Base-by-base conservation (phyloP, 768 basidiomycete species). In the Rhizopogon vesiculosus region DNA sequence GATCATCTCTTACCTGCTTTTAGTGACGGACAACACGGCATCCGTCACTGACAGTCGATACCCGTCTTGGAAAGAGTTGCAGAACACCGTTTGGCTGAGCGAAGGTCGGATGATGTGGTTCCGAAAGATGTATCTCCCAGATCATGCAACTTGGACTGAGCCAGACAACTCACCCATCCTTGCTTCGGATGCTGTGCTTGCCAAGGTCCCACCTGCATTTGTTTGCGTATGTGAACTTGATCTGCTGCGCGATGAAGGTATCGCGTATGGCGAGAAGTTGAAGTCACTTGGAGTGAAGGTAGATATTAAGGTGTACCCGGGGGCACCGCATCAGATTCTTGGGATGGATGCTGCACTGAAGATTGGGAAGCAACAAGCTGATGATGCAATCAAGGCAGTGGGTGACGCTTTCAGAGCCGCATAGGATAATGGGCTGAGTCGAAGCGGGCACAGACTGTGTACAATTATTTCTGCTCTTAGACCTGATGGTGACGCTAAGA, bases 81-180 rank as follows among this genome's bases (percentile, higher is more conserved):
- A 74, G 28, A 64, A 82, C 49, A 78, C 86, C 1, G 78, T 83
- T 1, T 83, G 84, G 76, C 77, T 91, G 35, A 68, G 71, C 3
- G 84, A 80, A 1, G 79, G 62, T 2, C 81, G 83, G 41, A 89
- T 89, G 86, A 59, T 81, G 44, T 91, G 88, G 88, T 89, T 85
- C 78, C 73, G 79, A 22, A 66, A 73, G 49, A 81, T 83, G 59
- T 90, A 90, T 67, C 76, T 87, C 18, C 86, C 88, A 0, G 80
- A 85, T 61, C 62, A 75, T 56, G 73, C 69, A 38, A 85, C 87
- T 50, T 75, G 81, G 72, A 71, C 72, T 0, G 81, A 84, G 48
- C 88, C 86, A 84, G 83, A 85, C 56, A 81, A 79, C 25, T 89
- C 87, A 3, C 87, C 88, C 0, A 72, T 85, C n/a, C 84, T 22